Base-by-base conservation (phyloP, 1,139 yeast species). In the Barnettozyma hawaiiensis region DNA sequence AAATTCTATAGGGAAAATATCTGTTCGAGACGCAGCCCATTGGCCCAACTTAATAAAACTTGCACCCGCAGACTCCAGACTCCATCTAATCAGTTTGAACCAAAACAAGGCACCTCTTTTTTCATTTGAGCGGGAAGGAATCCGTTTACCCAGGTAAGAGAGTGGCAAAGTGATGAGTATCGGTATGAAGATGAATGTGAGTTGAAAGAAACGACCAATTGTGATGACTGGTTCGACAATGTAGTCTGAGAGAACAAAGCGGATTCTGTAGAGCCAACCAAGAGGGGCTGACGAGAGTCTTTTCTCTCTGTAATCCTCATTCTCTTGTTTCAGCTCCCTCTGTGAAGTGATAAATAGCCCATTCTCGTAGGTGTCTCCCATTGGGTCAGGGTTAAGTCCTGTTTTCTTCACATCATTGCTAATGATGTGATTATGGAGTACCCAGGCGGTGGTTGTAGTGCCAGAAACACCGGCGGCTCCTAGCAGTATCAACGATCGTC, bases 21-120 rank as follows among this genome's bases (percentile, higher is more conserved):
- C 99, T 0, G 96, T 85, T 64, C 99, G 75, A n/a, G 96, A 85
- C 3, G 97, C 97, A 0, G 98, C 98, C 99, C 99, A 92, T 68
- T 94, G 98, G 4, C 97, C 98, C 49, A 92, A 72, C 63, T 92
- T 92, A 49, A 92, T 86, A 62, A 92, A 92, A 7, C 96, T 83
- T 2, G 98, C 96, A 1, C 98, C 98, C 0, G 96, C 96, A 23
- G 70, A 51, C 60, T 92, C 96, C 48, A 94, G 78, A 1, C 85
- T 69, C 65, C 76, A 67, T 41, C 90, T 71, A 32, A 90, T 63
- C 46, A 81, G 67, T 43, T 64, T 63, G 61, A 75, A 90, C 97
- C 97, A 92, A 22, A 79, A 40, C 22, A 72, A 55, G 1, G 90
- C 76, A 0, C 96, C 96, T 1, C 70, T 55, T 28, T 80, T 68